Percentiles rank a stretch among this genome's conserved stretches.
These are phyloP conservation scores for Brettanomyces nanus DNA, from an alignment of 805 yeast genomes.

Conservation along the genomic window DNA sequence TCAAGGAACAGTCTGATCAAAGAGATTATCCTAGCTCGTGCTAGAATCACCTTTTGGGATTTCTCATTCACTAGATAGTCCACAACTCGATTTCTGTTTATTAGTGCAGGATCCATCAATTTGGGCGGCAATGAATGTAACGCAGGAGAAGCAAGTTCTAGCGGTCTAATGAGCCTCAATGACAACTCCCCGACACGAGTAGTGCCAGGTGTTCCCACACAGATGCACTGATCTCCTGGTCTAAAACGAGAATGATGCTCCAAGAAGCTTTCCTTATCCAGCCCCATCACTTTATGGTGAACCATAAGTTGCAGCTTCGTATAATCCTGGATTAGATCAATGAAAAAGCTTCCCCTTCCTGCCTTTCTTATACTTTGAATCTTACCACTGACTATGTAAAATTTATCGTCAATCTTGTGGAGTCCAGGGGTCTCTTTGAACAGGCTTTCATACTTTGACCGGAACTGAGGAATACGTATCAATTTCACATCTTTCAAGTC, in stretches of 20 bases:
- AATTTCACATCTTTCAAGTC: constrained; percentile 3
- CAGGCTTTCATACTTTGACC: constrained; percentile 21
- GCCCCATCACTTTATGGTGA: constrained; percentile 38
- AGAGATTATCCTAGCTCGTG: constrained; percentile 48
- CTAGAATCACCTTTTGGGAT: constrained; percentile 37
- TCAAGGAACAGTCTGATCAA: constrained; percentile 52
- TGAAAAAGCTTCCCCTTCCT: constrained; percentile 60
- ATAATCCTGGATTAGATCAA: constrained; percentile 61
- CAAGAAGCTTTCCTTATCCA: constrained; percentile 35
- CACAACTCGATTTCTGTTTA: constrained; percentile 61
- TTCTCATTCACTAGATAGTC: constrained; percentile 58
- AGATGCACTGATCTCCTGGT: constrained; percentile 65
- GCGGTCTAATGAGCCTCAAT: constrained; percentile 43
- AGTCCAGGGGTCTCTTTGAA: constrained; percentile 17
- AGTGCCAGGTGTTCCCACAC: constrained; percentile 62
- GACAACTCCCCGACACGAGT: constrained; percentile 79
- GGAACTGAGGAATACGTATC: constrained; percentile 33
- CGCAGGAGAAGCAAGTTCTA: constrained; percentile 57
- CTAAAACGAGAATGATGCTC: constrained; percentile 35
- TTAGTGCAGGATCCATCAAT: constrained; percentile 44
- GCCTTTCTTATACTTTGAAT: constrained; percentile 50
- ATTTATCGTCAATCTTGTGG: constrained; percentile 14
- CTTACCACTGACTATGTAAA: constrained; percentile 43
- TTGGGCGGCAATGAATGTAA: constrained; percentile 63
- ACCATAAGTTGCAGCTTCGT: constrained; percentile 53